Base-by-base conservation (phyloP, 176 grass and related monocot genomes). In the Raddia guianensis region DNA sequence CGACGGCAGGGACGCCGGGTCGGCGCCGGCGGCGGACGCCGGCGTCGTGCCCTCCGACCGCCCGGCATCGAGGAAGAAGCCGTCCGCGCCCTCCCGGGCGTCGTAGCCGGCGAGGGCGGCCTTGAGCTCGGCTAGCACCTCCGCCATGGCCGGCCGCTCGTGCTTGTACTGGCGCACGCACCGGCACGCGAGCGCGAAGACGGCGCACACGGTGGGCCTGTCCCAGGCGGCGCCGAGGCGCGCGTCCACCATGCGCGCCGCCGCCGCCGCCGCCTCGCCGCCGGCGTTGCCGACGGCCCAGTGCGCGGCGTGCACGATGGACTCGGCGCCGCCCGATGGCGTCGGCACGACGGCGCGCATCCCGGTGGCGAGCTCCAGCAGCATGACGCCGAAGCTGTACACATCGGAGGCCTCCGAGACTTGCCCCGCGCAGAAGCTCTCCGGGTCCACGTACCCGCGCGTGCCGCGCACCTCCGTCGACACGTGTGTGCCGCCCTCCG, bases 381-480 rank as follows among this genome's bases (percentile, higher is more conserved):
- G 63, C 9, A 94, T 75, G 0, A 94, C 80, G 4, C 83, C 83
- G 2, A 94, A 94, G 47, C 83, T 94, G 11, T 94, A 91, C 16
- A 89, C 91, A 2, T 94, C 91, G 5, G 81, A 57, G 37, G 87
- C 78, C 63, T 90, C 89, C 5, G 89, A 83, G 0, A 95, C 84
- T 40, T 89, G 87, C 13, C 89, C 92, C 0, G 64, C 81, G 27
- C 51, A 52, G 69, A 95, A 91, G 81, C 87, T 91, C 77, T 95
- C 92, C 51, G 84, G 92, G 78, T 95, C 92, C 4, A 95, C 80
- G 80, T 95, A 95, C 18, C 89, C 92, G 55, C 81, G 74, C 49
- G 86, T 94, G 27, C 89, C 92, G 3, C 84, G 43, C 60, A 95
- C 84, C 81, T 95, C 92, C 11, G 92, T 95, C 5, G 92, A 95